Evolutionary conservation across 2,329 filamentous ascomycete species (phyloP).

Genomic region (Sporothrix mexicana): DNA sequence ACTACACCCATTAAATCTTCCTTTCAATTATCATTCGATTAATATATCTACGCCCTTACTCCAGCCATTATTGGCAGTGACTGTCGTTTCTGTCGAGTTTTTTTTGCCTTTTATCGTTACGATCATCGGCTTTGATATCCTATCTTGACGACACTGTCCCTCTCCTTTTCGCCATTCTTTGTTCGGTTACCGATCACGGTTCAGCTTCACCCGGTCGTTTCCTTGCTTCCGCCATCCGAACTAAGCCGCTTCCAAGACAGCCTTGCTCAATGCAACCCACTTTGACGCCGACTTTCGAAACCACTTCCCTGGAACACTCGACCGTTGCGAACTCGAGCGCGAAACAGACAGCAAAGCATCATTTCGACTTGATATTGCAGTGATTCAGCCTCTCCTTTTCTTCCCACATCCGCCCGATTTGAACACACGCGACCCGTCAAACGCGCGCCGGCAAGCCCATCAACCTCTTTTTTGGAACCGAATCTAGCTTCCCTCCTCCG

Average conservation of each 20-base stretch:
- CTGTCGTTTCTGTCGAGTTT: no score
- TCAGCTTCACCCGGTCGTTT: constrained; percentile 21
- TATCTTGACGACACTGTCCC: no score
- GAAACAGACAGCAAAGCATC: neutral
- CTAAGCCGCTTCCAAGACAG: constrained; percentile 26
- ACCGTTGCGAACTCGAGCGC: constrained; percentile 4
- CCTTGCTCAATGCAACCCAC: constrained; percentile 28
- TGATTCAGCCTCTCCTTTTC: neutral
- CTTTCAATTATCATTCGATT: neutral
- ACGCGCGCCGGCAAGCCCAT: constrained; percentile 18
- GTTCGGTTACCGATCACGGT: constrained; percentile 8
- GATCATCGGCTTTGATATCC: neutral
- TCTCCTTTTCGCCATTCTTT: constrained; percentile 9
- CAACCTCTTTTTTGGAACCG: neutral
- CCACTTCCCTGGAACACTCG: neutral
- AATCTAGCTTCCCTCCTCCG: constrained; percentile 27
- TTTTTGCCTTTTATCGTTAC: neutral
- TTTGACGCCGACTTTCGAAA: constrained; percentile 19
- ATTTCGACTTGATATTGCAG: neutral
- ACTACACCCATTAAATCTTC: neutral
- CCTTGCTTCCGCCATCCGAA: constrained; percentile 27
- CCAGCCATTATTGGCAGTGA: no score
- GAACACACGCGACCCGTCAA: constrained; percentile 4
- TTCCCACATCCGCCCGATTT: neutral
- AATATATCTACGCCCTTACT: no score